Base-by-base conservation (phyloP, 352 stramenopile genomes). In the Globisporangium apiculatum region DNA sequence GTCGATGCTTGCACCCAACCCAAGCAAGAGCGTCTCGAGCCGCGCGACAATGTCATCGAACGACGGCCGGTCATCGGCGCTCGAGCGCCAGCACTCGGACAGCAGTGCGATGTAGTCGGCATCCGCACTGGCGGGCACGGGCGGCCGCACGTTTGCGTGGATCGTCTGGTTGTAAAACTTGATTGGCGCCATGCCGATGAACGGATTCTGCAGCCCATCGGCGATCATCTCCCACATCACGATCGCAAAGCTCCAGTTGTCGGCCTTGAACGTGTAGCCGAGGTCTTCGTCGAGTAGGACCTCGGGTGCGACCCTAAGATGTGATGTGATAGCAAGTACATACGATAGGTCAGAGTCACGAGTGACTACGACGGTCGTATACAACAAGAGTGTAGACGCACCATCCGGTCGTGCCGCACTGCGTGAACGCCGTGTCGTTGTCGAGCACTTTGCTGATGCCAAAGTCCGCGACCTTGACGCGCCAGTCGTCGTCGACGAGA, bases 211-310 rank as follows among this genome's bases (percentile, higher is more conserved):
- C 48, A 85, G 56, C 6, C 66, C 71, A 24, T 80, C 82, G n/a
- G 86, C 86, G 46, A 95, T 84, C 76, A 95, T 94, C 68, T 95
- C 86, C 86, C 86, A 95, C 86, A 95, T 95, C 17, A 95, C 86
- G 56, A 95, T 87, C 18, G 83, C 86, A 70, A 95, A 94, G 61
- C 86, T 95, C 83, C 86, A 95, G 58, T 94, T 95, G 68, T 95
- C 86, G 24, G 86, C 86, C 64, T 94, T 95, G 69, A 95, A 91
- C 7, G 86, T 87, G 61, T 95, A 95, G 18, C 86, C 86, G 51
- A 94, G 60, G 47, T 95, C 86, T 83, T 95, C 86, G 41, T 95
- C 86, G 36, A 95, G 65, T 35, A 95, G 45, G 49, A 95, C 86
- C 62, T 95, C 86, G n/a, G 86, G 86, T 12, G 86, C 86, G 66